A percentile compares a stretch with the other conserved stretches of the same genome.
Conservation (phyloP, 768 basidiomycete species). For the Plicaturopsis crispa region DNA sequence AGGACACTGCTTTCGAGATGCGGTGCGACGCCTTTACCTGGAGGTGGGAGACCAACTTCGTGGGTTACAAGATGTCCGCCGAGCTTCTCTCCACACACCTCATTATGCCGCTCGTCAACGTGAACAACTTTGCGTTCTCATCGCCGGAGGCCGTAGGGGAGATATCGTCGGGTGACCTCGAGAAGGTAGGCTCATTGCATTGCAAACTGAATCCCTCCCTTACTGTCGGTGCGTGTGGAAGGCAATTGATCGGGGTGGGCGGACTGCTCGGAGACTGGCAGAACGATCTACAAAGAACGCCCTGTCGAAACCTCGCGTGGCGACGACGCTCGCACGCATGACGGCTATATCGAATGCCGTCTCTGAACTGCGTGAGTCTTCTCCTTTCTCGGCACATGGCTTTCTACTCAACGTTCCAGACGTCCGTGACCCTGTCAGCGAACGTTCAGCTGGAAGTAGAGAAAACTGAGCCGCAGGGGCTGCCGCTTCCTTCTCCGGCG, state of each 20-base stretch:
- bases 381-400: conserved; percentile 6
- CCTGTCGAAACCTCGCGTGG: conserved; percentile 58
- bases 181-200: conserved; percentile 44
- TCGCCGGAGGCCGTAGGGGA: conserved; percentile 50
- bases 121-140: conserved; percentile 60
- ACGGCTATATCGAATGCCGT: conserved; percentile 66
- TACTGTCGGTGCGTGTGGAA: conserved; percentile 16
- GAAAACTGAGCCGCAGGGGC: conserved; percentile 32
- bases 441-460: conserved; percentile 38
- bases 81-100: conserved; percentile 74
- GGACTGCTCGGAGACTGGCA: conserved; percentile 56
- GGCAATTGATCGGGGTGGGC: conserved; percentile 65
- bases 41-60: conserved; percentile 69
- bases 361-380: conserved; percentile 53
- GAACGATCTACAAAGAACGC: conserved; percentile 71
- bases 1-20: conserved; percentile 66
- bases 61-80: conserved; percentile 59
- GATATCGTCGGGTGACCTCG: conserved; percentile 49
- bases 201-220: background rate
- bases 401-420: conserved; percentile 6
- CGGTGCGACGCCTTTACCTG: conserved; percentile 59
- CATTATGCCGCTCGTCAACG: conserved; percentile 67
- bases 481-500: conserved; percentile 7
- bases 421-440: conserved; percentile 30
- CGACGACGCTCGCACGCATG: conserved; percentile 62